Conservation (phyloP, 2,329 filamentous ascomycete species). For the Penicillium sp. region DNA sequence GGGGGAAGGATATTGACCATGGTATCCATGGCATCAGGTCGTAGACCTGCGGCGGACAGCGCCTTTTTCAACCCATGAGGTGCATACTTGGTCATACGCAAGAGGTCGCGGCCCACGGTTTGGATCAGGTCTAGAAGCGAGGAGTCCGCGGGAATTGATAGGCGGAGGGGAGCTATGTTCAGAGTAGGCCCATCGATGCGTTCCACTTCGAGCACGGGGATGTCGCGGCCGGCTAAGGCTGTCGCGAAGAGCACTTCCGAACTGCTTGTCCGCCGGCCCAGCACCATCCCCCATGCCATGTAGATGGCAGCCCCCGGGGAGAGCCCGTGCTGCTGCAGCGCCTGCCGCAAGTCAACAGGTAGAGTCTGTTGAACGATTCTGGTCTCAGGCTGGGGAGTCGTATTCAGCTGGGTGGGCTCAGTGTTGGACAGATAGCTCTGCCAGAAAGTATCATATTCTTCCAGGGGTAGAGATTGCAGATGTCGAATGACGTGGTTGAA, state of each 20-base stretch:
- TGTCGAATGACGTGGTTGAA: slow-evolving; percentile 10
- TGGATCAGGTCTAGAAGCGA: slow-evolving; percentile 3
- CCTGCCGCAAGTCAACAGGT: slow-evolving; percentile 1
- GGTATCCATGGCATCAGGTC: slow-evolving; percentile 6
- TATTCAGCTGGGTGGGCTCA: slow-evolving; percentile 5
- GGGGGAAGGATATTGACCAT: slow-evolving; percentile 13
- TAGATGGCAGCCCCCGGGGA: slow-evolving; percentile 14
- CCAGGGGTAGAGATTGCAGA: not conserved
- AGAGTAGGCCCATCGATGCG: slow-evolving; percentile 12
- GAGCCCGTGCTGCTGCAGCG: slow-evolving; percentile 3
- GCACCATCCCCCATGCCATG: slow-evolving; percentile 18
- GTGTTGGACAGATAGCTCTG: slow-evolving; percentile 6
- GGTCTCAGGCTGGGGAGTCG: not conserved
- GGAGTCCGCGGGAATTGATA: not conserved
- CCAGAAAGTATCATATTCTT: slow-evolving; percentile 11
- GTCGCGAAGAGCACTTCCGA: slow-evolving; percentile 16
- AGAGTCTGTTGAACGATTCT: slow-evolving; percentile 4
- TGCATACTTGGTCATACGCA: slow-evolving; percentile 4
- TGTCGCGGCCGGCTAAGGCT: slow-evolving; percentile 16
- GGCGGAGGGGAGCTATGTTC: not conserved
- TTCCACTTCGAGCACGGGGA: slow-evolving; percentile 9
- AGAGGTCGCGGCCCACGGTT: slow-evolving; percentile 7
- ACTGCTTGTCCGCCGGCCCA: slow-evolving; percentile 9
- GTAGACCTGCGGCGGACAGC: not conserved
- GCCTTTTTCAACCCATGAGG: slow-evolving; percentile 10